Conservation (phyloP, 106 monocot genomes). For the Xerophyta viscosa region DNA sequence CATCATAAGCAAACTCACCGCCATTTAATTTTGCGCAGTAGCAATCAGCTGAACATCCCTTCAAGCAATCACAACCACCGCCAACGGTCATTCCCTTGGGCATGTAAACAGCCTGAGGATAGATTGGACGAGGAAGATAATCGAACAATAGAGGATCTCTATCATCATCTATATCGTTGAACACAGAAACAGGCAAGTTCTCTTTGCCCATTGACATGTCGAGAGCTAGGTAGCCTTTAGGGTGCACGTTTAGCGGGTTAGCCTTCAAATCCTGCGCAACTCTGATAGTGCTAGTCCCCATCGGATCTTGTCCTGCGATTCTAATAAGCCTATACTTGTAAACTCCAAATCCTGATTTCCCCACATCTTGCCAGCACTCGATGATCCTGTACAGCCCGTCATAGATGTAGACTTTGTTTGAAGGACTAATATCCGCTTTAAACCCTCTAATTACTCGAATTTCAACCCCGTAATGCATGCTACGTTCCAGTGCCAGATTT, state of each 20-base stretch:
- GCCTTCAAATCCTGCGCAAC: constrained; percentile 51
- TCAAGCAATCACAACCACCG: constrained; percentile 55
- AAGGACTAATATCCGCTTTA: constrained; percentile 26
- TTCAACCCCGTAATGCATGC: constrained; percentile 68
- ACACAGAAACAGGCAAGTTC: constrained; percentile 51
- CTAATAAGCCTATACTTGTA: constrained; percentile 62
- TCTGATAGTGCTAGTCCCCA: constrained; percentile 38
- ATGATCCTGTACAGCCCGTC: constrained; percentile 65
- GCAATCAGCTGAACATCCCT: constrained; percentile 53
- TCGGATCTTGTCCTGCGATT: constrained; percentile 51
- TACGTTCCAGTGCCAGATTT: constrained; percentile 52
- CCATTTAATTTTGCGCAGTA: constrained; percentile 60
- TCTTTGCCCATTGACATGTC: constrained; percentile 80
- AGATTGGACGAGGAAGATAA: constrained; percentile 49
- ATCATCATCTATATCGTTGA: constrained; percentile 81
- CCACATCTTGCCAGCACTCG: constrained; percentile 51
- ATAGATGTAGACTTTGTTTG: constrained; percentile 43
- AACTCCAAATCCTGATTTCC: constrained; percentile 66
- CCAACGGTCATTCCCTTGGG: constrained; percentile 25
- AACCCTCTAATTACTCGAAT: constrained; percentile 57
- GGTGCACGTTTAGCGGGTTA: constrained; percentile 31
- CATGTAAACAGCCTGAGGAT: constrained; percentile 20
- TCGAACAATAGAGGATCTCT: constrained; percentile 67
- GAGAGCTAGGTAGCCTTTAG: constrained; percentile 49
- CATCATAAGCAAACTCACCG: constrained; percentile 79